These are phyloP conservation scores for Asclepias syriaca DNA, from an alignment of 257 asterid species.

Conservation along the genomic window DNA sequence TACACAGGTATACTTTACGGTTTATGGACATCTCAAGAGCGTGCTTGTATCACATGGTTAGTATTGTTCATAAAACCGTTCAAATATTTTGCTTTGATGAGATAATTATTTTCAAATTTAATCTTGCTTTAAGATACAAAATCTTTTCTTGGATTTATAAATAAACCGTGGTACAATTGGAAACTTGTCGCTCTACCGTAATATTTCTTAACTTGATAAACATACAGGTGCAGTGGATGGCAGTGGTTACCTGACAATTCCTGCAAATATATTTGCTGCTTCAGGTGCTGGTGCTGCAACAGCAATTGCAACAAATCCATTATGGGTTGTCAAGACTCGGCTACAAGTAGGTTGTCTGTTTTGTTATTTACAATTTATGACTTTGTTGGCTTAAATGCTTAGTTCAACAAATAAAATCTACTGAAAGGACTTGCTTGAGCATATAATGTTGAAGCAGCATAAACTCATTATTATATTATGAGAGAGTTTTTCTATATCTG, in stretches of 20 bases:
- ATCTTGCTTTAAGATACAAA: background rate
- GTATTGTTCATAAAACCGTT: background rate
- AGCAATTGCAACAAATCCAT: slow-evolving; percentile 67
- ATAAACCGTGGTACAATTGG: background rate
- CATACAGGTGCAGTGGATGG: slow-evolving; percentile 64
- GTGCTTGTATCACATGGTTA: slow-evolving; percentile 63
- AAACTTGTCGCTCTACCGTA: slow-evolving; percentile 1
- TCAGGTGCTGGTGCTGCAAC: slow-evolving; percentile 95
- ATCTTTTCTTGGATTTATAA: background rate
- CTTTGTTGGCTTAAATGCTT: background rate
- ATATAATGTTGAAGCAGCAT: background rate
- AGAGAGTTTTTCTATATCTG: background rate
- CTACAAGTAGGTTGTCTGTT: slow-evolving; percentile 67
- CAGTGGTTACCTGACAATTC: slow-evolving; percentile 52
- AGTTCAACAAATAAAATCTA: background rate
- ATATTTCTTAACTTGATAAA: background rate
- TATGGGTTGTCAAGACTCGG: slow-evolving; percentile 96
- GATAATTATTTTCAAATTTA: background rate
- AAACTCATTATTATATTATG: background rate
- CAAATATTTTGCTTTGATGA: background rate
- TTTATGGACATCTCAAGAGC: slow-evolving; percentile 85
- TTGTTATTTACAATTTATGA: background rate
- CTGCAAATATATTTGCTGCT: slow-evolving; percentile 86
- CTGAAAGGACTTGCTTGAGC: too few relatives aligned
- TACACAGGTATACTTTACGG: slow-evolving; percentile 88